phyloP scores from a whole-genome alignment of 192 early-diverging fungal species.

The Coemansia sp. region DNA sequence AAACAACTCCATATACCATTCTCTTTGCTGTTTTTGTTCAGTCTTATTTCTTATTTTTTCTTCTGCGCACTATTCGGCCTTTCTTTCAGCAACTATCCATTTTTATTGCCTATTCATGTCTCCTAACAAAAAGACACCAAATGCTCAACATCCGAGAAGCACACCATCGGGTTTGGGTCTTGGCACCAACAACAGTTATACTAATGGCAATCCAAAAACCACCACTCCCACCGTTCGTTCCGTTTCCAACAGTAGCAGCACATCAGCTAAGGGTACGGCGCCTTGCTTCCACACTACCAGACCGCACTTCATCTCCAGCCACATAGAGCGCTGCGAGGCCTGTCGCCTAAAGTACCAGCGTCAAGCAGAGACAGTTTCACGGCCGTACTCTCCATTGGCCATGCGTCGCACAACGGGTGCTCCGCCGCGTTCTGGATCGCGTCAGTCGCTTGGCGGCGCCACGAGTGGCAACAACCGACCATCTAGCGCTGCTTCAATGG shows the following conservation, averaged over 20 bases:
- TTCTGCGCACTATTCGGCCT: not conserved
- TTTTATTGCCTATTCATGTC: slow-evolving; percentile 19
- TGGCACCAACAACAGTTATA: not conserved
- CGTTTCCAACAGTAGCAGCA: slow-evolving; percentile 45
- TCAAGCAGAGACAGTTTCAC: slow-evolving; percentile 45
- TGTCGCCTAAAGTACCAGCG: slow-evolving; percentile 54
- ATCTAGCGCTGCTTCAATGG: slow-evolving; percentile 34
- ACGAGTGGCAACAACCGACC: slow-evolving; percentile 21
- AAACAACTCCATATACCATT: not conserved
- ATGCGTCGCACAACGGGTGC: slow-evolving; percentile 34
- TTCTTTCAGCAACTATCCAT: not conserved
- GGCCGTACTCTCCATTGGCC: slow-evolving; percentile 30
- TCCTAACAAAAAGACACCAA: slow-evolving; percentile 17
- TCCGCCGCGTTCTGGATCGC: slow-evolving; percentile 34
- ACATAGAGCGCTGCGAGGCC: slow-evolving; percentile 55
- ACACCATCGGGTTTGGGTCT: slow-evolving; percentile 33
- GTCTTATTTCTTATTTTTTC: not conserved
- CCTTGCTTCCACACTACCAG: slow-evolving; percentile 54
- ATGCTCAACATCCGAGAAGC: slow-evolving; percentile 23
- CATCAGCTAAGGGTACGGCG: slow-evolving; percentile 31
- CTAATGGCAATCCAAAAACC: slow-evolving; percentile 6
- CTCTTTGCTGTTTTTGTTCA: not conserved
- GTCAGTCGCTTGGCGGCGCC: slow-evolving; percentile 27
- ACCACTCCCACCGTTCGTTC: slow-evolving; percentile 24
- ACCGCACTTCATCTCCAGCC: slow-evolving; percentile 55